These are phyloP conservation scores for Cyclotella cryptica DNA, from an alignment of 108 stramenopile species.

Conservation along the genomic window DNA sequence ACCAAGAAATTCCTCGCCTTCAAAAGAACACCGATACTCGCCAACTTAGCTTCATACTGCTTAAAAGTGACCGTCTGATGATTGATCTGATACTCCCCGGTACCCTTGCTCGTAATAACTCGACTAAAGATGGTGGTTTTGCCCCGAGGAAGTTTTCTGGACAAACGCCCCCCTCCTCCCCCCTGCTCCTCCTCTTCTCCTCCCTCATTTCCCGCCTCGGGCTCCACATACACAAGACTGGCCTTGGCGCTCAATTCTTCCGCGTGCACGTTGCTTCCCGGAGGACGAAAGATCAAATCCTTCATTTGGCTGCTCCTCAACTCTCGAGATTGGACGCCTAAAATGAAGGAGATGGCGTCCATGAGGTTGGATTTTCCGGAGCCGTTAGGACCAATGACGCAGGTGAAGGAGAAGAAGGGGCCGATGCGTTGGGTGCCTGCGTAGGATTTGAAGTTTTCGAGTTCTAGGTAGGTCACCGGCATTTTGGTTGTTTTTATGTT, in stretches of 20 bases:
- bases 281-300: constrained; percentile 94
- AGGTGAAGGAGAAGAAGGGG: constrained; percentile 95
- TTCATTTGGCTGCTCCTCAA: constrained; percentile 92
- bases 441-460: constrained; percentile 99
- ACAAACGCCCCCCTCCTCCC: constrained; percentile 37
- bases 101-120: constrained; percentile 81
- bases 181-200: constrained; percentile 36
- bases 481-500: constrained; percentile 14
- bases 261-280: constrained; percentile 45
- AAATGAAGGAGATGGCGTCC: constrained; percentile 94
- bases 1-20: constrained; percentile 99
- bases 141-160: constrained; percentile 37
- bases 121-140: constrained; percentile 83
- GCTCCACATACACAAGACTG: constrained; percentile 74
- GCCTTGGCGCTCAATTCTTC: constrained; percentile 66
- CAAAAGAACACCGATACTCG: constrained; percentile 94
- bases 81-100: constrained; percentile 90
- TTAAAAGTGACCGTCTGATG: constrained; percentile 75
- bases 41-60: constrained; percentile 86
- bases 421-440: constrained; percentile 93
- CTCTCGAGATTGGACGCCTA: constrained; percentile 96
- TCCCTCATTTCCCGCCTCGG: constrained; percentile 48
- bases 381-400: constrained; percentile 98
- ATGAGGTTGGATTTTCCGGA: constrained; percentile 86
- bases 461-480: constrained; percentile 88